phyloP scores from a whole-genome alignment of 441 rosid species.

The Arabidopsis lyrata region DNA sequence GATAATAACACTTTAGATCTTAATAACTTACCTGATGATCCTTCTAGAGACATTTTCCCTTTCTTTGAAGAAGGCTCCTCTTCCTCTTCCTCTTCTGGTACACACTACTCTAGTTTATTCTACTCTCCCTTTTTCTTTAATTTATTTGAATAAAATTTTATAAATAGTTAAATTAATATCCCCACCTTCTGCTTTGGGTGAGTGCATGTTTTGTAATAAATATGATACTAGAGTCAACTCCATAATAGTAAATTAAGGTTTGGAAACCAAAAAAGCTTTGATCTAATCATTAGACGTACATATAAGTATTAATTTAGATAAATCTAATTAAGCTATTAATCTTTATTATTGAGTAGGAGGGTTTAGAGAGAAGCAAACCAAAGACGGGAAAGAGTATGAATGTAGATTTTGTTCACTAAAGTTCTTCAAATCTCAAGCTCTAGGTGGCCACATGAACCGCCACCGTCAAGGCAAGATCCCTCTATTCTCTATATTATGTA shows the following conservation, averaged over 20 bases:
- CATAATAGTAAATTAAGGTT: not conserved
- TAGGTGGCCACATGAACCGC: conserved; percentile 99
- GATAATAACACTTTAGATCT: conserved; percentile 69
- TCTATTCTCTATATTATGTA: not conserved
- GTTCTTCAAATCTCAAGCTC: conserved; percentile 99
- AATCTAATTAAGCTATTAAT: not conserved
- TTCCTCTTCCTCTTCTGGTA: conserved; percentile 53
- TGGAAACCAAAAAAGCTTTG: not conserved
- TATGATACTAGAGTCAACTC: not conserved
- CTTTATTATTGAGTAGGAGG: conserved; percentile 61
- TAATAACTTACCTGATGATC: conserved; percentile 94
- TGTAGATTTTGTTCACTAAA: conserved; percentile 99
- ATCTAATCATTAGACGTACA: conserved; percentile 27
- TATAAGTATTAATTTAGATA: not conserved
- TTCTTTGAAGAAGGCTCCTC: conserved; percentile 59
- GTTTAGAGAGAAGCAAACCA: conserved; percentile 72
- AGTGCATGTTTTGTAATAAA: conserved; percentile 9
- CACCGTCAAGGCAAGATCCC: conserved; percentile 88
- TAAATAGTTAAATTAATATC: not conserved
- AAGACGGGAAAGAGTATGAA: conserved; percentile 91
- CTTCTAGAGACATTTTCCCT: conserved; percentile 56
- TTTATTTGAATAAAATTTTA: not conserved
- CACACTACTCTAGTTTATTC: conserved; percentile 13
- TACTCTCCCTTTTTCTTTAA: not conserved
- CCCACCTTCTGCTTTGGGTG: not conserved